Evolutionary conservation across 805 yeast genomes (phyloP).

Genomic region (Wickerhamiella galacta): DNA sequence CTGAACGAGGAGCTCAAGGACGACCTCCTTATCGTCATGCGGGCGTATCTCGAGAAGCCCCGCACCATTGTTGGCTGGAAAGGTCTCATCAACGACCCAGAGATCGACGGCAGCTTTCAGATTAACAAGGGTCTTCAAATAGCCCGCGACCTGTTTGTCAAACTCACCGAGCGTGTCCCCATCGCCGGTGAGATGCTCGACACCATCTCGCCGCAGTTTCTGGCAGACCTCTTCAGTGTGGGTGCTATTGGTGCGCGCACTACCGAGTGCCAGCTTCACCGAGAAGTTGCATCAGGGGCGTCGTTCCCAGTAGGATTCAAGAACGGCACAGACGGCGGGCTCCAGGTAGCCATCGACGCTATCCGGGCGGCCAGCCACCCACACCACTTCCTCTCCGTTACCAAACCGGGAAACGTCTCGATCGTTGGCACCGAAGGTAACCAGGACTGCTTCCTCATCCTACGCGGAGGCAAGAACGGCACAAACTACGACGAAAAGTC

Average conservation of each 20-base stretch:
- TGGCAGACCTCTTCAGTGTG: constrained; percentile 75
- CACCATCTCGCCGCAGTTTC: constrained; percentile 91
- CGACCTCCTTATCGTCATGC: constrained; percentile 78
- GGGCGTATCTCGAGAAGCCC: constrained; percentile 96
- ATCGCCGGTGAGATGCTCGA: constrained; percentile 97
- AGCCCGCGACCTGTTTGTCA: constrained; percentile 69
- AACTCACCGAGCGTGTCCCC: constrained; percentile 72
- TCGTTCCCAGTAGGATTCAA: constrained; percentile 99
- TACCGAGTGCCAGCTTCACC: constrained; percentile 93
- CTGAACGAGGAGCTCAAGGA: constrained; percentile 52
- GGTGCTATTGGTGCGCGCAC: constrained; percentile 99
- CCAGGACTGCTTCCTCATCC: constrained; percentile 79
- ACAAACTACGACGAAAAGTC: constrained; percentile 78
- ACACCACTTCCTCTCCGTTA: constrained; percentile 94
- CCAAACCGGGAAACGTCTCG: constrained; percentile 93
- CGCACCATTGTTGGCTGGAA: constrained; percentile 99
- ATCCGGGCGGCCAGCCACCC: constrained; percentile 79
- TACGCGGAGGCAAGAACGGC: constrained; percentile 91
- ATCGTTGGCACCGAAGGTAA: constrained; percentile 94
- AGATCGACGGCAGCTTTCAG: constrained; percentile 77
- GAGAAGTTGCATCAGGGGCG: constrained; percentile 93
- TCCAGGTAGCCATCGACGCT: constrained; percentile 88
- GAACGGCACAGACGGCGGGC: constrained; percentile 93
- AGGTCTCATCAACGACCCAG: constrained; percentile 94
- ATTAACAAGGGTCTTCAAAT: constrained; percentile 87